phyloP scores from a whole-genome alignment of 2,329 filamentous ascomycete species.

The Ascochyta koolunga region DNA sequence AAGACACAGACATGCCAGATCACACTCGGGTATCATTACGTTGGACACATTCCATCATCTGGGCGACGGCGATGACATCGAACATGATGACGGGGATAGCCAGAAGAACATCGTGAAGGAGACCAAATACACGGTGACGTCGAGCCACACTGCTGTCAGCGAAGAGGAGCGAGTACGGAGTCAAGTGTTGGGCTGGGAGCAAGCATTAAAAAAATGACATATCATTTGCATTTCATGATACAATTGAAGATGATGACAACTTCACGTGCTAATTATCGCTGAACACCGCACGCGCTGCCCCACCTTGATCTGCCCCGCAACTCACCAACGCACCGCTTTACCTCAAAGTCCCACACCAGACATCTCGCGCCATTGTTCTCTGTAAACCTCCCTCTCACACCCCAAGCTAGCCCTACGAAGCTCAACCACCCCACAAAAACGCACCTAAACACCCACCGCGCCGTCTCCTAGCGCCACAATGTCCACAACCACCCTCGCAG shows the following conservation, averaged over 20 bases:
- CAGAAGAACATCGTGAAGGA: slow-evolving; percentile 51
- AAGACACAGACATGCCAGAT: neutral
- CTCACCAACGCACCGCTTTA: neutral
- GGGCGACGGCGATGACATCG: slow-evolving; percentile 19
- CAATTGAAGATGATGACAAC: neutral
- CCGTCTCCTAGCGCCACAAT: slow-evolving; percentile 25
- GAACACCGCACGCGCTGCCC: neutral
- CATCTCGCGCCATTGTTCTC: neutral
- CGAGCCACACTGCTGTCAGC: neutral
- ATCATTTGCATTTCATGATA: neutral
- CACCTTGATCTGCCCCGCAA: neutral
- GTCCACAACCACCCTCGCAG: slow-evolving; percentile 66
- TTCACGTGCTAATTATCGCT: slow-evolving; percentile 9
- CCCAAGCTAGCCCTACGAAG: neutral
- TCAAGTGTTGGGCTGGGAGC: slow-evolving; percentile 11
- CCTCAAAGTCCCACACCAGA: neutral
- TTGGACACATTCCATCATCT: slow-evolving; percentile 27
- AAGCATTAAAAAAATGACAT: neutral
- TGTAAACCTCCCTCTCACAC: neutral
- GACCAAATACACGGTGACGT: slow-evolving; percentile 30
- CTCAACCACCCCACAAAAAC: neutral
- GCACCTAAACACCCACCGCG: neutral
- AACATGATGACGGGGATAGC: slow-evolving; percentile 29
- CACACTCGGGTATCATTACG: slow-evolving; percentile 15
- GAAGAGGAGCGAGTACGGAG: neutral